Evolutionary conservation across 768 basidiomycete genomes (phyloP).

Genomic region (Amylocystis lapponica): DNA sequence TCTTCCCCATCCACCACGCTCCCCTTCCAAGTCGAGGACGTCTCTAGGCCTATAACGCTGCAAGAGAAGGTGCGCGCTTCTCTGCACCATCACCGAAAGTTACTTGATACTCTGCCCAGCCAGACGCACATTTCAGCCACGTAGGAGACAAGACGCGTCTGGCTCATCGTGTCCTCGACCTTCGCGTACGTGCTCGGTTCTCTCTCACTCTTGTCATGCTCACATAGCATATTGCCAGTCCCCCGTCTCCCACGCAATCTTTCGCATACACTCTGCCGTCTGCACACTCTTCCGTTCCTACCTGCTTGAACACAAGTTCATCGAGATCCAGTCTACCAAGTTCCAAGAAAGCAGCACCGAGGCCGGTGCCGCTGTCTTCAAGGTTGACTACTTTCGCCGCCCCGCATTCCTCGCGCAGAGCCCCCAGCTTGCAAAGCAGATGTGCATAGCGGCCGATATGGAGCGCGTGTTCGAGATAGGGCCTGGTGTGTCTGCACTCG

Average conservation of each 20-base stretch:
- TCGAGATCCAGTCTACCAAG: slow-evolving; percentile 95
- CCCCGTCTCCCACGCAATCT: slow-evolving; percentile 90
- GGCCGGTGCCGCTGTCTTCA: slow-evolving; percentile 94
- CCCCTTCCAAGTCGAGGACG: slow-evolving; percentile 28
- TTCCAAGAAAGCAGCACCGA: slow-evolving; percentile 95
- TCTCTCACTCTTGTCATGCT: background rate
- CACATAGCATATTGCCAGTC: slow-evolving; percentile 21
- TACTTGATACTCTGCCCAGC: slow-evolving; percentile 67
- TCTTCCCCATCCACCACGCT: slow-evolving; percentile 17
- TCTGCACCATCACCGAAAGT: slow-evolving; percentile 2
- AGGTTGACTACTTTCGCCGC: slow-evolving; percentile 97
- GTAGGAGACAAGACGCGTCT: slow-evolving; percentile 91
- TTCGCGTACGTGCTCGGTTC: slow-evolving; percentile 55
- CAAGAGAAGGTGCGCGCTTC: slow-evolving; percentile 8
- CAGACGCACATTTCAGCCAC: slow-evolving; percentile 54
- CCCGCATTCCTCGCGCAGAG: slow-evolving; percentile 92
- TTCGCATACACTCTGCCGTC: slow-evolving; percentile 83
- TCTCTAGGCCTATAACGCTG: slow-evolving; percentile 13
- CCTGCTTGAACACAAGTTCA: slow-evolving; percentile 67
- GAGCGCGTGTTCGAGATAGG: slow-evolving; percentile 98
- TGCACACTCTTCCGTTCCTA: slow-evolving; percentile 83
- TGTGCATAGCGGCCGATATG: slow-evolving; percentile 98
- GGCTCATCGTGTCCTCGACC: slow-evolving; percentile 89
- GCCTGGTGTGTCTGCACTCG: slow-evolving; percentile 27
- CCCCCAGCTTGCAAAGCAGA: slow-evolving; percentile 97